Conservation (phyloP, 805 yeast genomes). For the Candida ficus region DNA sequence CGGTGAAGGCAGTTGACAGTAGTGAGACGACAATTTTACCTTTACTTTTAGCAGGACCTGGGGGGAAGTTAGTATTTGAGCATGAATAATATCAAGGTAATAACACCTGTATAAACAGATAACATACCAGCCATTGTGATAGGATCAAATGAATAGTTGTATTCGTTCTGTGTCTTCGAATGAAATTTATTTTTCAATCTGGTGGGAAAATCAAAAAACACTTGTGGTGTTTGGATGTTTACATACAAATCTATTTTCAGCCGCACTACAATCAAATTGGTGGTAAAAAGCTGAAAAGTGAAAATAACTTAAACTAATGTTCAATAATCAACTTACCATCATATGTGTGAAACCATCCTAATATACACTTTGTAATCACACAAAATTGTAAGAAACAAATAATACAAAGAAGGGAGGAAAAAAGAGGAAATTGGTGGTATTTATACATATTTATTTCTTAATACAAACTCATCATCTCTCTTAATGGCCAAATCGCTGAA, state of each 20-base stretch:
- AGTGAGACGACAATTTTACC: conserved; percentile 74
- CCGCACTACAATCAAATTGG: too few relatives aligned
- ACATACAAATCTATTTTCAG: too few relatives aligned
- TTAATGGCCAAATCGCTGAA: conserved; percentile 24
- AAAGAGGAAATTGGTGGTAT: too few relatives aligned
- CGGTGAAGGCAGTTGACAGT: conserved; percentile 87
- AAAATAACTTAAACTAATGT: too few relatives aligned
- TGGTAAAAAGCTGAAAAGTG: too few relatives aligned
- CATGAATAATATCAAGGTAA: background rate
- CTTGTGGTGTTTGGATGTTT: background rate
- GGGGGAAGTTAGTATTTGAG: background rate
- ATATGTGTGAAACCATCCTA: too few relatives aligned
- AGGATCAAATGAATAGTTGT: background rate
- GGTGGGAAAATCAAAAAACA: too few relatives aligned
- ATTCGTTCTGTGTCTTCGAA: background rate
- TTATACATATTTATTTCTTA: too few relatives aligned
- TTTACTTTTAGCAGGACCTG: conserved; percentile 60
- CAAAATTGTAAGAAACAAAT: too few relatives aligned
- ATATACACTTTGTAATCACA: too few relatives aligned
- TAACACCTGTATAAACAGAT: background rate
- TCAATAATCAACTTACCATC: too few relatives aligned
- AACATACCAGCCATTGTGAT: conserved; percentile 12
- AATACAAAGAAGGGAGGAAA: too few relatives aligned
- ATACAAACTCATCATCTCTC: conserved; percentile 4
- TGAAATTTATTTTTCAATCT: background rate